Percentiles rank a stretch among this genome's conserved stretches.
Evolutionary conservation across 164 flowering plant species (phyloP).

Genomic region (Vitis rotundifolia): DNA sequence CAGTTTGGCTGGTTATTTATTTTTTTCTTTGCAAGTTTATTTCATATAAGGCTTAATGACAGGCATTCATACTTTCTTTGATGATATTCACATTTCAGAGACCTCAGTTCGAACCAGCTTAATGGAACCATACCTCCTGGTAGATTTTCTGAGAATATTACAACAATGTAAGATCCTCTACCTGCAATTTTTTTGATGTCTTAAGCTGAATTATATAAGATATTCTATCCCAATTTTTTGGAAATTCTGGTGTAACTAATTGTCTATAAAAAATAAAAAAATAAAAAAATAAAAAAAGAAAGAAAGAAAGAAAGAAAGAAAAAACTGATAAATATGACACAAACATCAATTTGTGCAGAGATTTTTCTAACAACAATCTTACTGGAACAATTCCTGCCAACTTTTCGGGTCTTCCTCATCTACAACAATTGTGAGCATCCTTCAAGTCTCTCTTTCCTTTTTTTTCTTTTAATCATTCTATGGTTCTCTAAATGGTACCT

Average conservation of each 20-base stretch:
- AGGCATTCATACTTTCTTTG: background rate
- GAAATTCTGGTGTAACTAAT: background rate
- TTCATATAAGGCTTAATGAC: background rate
- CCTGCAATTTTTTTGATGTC: background rate
- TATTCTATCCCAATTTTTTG: background rate
- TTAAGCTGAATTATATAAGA: background rate
- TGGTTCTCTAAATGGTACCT: background rate
- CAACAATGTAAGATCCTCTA: conserved; percentile 54
- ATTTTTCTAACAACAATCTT: conserved; percentile 53
- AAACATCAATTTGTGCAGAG: conserved; percentile 34
- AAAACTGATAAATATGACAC: background rate
- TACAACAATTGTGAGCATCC: conserved; percentile 54
- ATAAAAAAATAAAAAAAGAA: too few species aligned
- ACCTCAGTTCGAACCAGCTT: conserved; percentile 58
- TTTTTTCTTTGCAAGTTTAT: background rate
- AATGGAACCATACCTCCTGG: conserved; percentile 53
- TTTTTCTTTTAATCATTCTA: background rate
- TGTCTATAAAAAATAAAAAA: too few species aligned
- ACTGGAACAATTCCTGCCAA: conserved; percentile 51
- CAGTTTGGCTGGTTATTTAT: background rate
- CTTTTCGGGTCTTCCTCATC: conserved; percentile 54
- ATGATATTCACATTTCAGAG: conserved; percentile 38
- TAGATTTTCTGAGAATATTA: conserved; percentile 52
- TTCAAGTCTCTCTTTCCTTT: background rate
- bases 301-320: too few species aligned